Base-by-base conservation (phyloP, 306 rosid species). In the Medicago ruthenica region DNA sequence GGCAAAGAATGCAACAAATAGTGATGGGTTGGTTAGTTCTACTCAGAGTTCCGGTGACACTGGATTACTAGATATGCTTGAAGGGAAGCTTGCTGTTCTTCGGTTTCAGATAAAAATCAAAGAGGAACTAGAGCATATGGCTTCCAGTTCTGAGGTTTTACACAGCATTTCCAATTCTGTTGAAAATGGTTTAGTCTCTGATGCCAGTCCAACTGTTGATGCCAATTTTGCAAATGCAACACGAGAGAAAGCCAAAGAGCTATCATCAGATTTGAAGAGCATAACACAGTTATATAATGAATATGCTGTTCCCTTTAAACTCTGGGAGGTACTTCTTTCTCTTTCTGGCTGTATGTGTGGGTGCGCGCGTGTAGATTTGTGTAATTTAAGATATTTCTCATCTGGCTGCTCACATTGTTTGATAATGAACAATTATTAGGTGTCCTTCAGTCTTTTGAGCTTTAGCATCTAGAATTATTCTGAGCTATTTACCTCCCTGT, bases 1-100 rank as follows among this genome's bases (percentile, higher is more conserved):
- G 80, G 97, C 96, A 21, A 95, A 95, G 81, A 95, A 69, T 85
- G 96, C 92, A 17, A 84, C 86, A 70, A 88, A 74, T 72, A 81
- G 84, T 73, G 90, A 90, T 58, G 92, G 93, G 24, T 79, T 88
- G 82, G 80, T 78, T 44, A 83, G 89, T 62, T 89, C 99, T 88
- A 72, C 87, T 50, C 89, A 87, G 48, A 81, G 84, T 81, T 85
- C 93, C 75, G 60, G 81, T 44, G 97, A 95, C 70, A 83, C 72
- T 85, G 99, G 99, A 31, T 82, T 95, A 47, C 88, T 95, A 86
- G 98, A 95, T 80, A 82, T 92, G 84, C 88, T 95, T 76, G 99
- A 95, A 87, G 99, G 97, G 86, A 95, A 95, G 85, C 99, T 95
- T 80, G 92, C 97, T 40, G 99, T 95, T 83, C 99, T 95, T 76